Conservation (phyloP, 1,139 yeast genomes). For the Taiozyma sp. region DNA sequence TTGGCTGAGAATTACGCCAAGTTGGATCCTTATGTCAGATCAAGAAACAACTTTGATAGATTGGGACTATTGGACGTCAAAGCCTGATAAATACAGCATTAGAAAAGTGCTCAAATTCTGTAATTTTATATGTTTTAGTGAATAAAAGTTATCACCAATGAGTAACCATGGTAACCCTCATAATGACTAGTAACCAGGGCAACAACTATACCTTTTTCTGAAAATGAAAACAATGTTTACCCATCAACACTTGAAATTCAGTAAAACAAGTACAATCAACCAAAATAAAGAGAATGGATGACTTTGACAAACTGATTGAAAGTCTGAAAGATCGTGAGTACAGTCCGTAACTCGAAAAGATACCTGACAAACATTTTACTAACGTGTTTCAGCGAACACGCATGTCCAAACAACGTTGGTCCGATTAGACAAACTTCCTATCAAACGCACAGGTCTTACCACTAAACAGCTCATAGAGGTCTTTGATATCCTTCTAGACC, state of each 20-base stretch:
- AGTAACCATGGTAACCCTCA: too few relatives aligned
- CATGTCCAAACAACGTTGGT: not conserved
- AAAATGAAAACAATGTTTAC: too few relatives aligned
- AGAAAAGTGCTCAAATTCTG: not conserved
- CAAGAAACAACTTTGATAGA: slow-evolving; percentile 65
- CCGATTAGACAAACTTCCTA: slow-evolving; percentile 8
- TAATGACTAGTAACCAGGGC: too few relatives aligned
- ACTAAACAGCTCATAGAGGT: slow-evolving; percentile 5
- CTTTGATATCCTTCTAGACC: slow-evolving; percentile 5
- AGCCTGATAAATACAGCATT: not conserved
- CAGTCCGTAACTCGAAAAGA: not conserved
- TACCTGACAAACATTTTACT: not conserved
- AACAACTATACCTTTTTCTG: too few relatives aligned
- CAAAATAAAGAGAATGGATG: not conserved
- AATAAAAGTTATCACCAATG: too few relatives aligned
- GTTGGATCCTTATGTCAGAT: slow-evolving; percentile 71
- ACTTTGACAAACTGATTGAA: not conserved
- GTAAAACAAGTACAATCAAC: too few relatives aligned
- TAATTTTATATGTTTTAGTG: not conserved
- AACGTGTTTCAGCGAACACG: not conserved
- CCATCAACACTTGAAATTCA: too few relatives aligned
- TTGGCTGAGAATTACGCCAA: slow-evolving; percentile 52
- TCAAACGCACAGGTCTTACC: slow-evolving; percentile 9
- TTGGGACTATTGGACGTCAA: slow-evolving; percentile 36
- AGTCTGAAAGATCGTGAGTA: slow-evolving; percentile 1